phyloP scores from a whole-genome alignment of 805 yeast genomes.

The Teunomyces pallodes region DNA sequence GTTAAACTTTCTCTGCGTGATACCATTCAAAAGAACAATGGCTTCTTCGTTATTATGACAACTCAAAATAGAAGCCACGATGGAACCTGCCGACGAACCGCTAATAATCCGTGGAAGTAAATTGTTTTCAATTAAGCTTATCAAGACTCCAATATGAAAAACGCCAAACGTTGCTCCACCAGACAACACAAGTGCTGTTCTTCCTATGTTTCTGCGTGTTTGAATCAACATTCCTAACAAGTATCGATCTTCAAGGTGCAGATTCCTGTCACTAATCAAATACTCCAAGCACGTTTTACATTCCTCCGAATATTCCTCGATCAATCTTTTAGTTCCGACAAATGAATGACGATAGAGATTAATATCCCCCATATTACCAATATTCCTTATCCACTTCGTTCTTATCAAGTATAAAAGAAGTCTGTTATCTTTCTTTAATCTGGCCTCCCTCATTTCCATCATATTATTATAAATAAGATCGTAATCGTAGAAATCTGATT shows the following conservation, averaged over 20 bases:
- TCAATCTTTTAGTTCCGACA: constrained; percentile 80
- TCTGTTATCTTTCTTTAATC: constrained; percentile 56
- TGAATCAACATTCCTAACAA: constrained; percentile 78
- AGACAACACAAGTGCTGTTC: constrained; percentile 90
- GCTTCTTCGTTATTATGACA: constrained; percentile 75
- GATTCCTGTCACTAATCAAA: constrained; percentile 37
- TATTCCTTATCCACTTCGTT: constrained; percentile 79
- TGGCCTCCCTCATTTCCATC: constrained; percentile 55
- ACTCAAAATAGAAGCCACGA: constrained; percentile 85
- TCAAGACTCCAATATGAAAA: constrained; percentile 87
- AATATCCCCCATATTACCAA: constrained; percentile 84
- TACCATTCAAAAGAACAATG: constrained; percentile 52
- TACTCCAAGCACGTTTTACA: constrained; percentile 51
- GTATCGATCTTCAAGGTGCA: constrained; percentile 60
- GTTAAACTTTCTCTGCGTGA: constrained; percentile 55
- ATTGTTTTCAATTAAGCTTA: constrained; percentile 70
- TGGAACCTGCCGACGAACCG: constrained; percentile 96
- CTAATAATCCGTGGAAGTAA: constrained; percentile 83
- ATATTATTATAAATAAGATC: constrained; percentile 53
- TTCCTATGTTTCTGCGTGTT: constrained; percentile 86
- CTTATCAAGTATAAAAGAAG: constrained; percentile 70
- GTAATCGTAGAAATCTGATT: constrained; percentile 72
- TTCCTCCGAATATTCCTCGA: constrained; percentile 81
- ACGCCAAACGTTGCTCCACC: constrained; percentile 97
- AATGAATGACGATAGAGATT: constrained; percentile 73